Conservation (phyloP, 1,284 basidiomycete genomes). For the Trichosporon faecale region DNA sequence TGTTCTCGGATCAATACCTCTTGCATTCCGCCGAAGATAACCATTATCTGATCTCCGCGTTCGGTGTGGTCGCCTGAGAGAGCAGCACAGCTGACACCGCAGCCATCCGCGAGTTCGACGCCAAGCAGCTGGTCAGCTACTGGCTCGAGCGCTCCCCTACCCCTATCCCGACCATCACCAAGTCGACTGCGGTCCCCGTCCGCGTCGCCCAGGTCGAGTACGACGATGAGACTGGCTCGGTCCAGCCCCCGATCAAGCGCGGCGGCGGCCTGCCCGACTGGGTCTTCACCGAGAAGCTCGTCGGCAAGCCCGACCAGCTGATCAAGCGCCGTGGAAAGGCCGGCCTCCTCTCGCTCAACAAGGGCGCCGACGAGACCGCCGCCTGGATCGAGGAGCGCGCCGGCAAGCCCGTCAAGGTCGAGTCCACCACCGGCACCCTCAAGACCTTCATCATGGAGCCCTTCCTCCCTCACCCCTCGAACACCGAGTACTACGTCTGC, state of each 20-base stretch:
- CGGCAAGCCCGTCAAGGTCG: slow-evolving; percentile 90
- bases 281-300: slow-evolving; percentile 83
- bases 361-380: slow-evolving; percentile 79
- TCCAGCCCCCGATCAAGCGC: slow-evolving; percentile 63
- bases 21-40: slow-evolving; percentile 11
- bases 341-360: slow-evolving; percentile 90
- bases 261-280: slow-evolving; percentile 72
- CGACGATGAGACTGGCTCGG: slow-evolving; percentile 75
- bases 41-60: background rate
- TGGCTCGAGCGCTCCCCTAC: slow-evolving; percentile 84
- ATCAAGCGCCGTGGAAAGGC: slow-evolving; percentile 99
- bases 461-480: slow-evolving; percentile 89
- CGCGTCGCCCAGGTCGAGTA: slow-evolving; percentile 56
- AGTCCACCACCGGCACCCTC: slow-evolving; percentile 86
- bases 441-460: slow-evolving; percentile 99
- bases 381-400: slow-evolving; percentile 86
- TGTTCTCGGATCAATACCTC: slow-evolving; percentile 17
- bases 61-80: background rate
- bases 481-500: slow-evolving; percentile 98
- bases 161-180: slow-evolving; percentile 50
- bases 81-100: slow-evolving; percentile 2
- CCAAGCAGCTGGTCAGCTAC: slow-evolving; percentile 88
- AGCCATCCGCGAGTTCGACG: slow-evolving; percentile 93
- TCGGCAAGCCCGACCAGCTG: slow-evolving; percentile 94
- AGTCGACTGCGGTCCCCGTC: slow-evolving; percentile 50